Conservation (phyloP, 2,329 filamentous ascomycete genomes). For the Alternaria infectoria region DNA sequence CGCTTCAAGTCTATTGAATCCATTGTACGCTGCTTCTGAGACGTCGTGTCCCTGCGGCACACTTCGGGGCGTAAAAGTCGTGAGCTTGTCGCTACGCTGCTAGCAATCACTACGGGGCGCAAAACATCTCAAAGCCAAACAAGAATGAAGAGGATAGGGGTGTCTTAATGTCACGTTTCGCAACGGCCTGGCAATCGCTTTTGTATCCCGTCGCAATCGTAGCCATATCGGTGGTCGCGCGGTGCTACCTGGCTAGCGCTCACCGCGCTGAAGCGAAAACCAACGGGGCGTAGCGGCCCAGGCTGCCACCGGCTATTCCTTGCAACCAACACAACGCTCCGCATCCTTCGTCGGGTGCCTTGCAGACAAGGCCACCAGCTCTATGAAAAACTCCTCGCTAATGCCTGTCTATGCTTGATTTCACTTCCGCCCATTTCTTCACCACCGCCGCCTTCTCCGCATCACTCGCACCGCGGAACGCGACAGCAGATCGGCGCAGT, state of each 20-base stretch:
- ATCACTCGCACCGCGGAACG: background rate
- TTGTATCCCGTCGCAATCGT: background rate
- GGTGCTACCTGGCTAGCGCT: background rate
- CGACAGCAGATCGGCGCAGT: slow-evolving; percentile 8
- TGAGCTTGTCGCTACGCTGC: background rate
- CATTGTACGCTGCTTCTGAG: background rate
- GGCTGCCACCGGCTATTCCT: background rate
- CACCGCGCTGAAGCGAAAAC: background rate
- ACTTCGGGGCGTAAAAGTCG: background rate
- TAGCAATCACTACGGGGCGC: background rate
- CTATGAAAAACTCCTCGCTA: background rate
- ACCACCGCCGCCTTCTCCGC: background rate
- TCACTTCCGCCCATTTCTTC: background rate
- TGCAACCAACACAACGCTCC: background rate
- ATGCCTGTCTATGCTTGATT: background rate
- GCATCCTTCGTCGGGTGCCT: background rate
- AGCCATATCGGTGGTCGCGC: background rate
- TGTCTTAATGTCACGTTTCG: background rate
- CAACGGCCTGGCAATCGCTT: background rate
- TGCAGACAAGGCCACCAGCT: background rate
- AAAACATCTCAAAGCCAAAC: background rate
- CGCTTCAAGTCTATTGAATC: background rate
- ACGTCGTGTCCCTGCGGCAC: background rate
- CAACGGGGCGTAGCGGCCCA: background rate
- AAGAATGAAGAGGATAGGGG: background rate